phyloP scores from a whole-genome alignment of 306 rosid species.

The Corylus heterophylla region DNA sequence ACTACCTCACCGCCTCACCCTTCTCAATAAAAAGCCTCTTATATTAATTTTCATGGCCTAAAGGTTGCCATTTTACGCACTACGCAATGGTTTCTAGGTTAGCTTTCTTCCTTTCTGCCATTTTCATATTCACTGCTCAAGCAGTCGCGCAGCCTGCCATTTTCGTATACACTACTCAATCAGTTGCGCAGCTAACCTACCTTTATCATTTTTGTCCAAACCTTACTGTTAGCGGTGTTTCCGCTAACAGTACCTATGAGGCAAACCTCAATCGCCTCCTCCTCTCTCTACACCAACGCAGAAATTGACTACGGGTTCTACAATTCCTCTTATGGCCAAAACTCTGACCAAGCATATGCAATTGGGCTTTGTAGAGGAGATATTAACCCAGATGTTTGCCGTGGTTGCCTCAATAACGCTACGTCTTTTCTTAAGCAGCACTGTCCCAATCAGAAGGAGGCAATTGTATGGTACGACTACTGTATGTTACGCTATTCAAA shows the following conservation, averaged over 20 bases:
- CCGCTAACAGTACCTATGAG: conserved; percentile 35
- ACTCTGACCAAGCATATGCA: no score
- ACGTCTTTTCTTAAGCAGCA: conserved; percentile 8
- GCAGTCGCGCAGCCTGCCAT: conserved; percentile 27
- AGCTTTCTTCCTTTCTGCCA: conserved; percentile 13
- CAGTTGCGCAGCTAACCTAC: no score
- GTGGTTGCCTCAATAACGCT: conserved; percentile 43
- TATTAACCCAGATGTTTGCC: conserved; percentile 33
- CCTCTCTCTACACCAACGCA: no score
- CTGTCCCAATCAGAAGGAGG: conserved; percentile 55
- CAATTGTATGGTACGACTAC: conserved; percentile 33
- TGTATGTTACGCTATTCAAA: conserved; percentile 45
- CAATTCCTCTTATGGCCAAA: no score
- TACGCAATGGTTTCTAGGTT: conserved; percentile 13
- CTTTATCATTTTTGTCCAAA: background rate
- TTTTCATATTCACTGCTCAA: conserved; percentile 11
- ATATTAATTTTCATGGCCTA: background rate
- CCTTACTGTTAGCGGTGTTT: no score
- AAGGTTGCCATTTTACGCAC: no score
- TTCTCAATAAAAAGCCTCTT: background rate
- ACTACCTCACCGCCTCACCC: no score
- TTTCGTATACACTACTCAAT: no score
- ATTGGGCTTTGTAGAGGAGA: no score
- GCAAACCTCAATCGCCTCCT: no score
- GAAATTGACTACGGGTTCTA: no score